Evolutionary conservation across 2,329 filamentous ascomycete species (phyloP).

Genomic region (Daldinia sp.): DNA sequence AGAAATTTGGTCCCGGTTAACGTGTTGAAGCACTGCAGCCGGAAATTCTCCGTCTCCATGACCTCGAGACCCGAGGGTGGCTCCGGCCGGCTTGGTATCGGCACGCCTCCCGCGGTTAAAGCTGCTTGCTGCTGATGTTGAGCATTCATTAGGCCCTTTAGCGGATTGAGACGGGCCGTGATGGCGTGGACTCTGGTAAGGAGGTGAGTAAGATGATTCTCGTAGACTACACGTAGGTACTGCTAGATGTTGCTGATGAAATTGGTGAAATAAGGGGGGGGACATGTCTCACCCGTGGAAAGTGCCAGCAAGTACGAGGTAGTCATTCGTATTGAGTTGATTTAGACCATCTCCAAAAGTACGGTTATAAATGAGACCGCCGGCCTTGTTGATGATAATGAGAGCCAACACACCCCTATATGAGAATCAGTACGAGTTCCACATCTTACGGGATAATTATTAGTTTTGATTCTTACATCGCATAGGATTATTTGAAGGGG

Average conservation of each 20-base stretch:
- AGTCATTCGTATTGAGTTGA: constrained; percentile 93
- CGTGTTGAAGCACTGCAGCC: constrained; percentile 95
- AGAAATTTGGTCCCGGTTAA: constrained; percentile 95
- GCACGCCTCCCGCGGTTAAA: constrained; percentile 30
- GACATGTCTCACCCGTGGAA: constrained; percentile 79
- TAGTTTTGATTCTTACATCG: constrained; percentile 18
- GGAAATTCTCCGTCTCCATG: constrained; percentile 92
- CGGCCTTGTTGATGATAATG: constrained; percentile 98
- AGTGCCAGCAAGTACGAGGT: constrained; percentile 93
- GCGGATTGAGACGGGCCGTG: constrained; percentile 68
- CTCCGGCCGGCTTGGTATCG: constrained; percentile 62
- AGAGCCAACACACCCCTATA: constrained; percentile 91
- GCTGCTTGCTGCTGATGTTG: constrained; percentile 42
- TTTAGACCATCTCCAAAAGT: constrained; percentile 88
- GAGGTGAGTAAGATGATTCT: constrained; percentile 9
- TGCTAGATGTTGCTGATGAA: background rate
- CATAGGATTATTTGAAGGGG: background rate
- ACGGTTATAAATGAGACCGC: constrained; percentile 94
- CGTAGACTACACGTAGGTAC: background rate
- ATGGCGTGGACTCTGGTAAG: constrained; percentile 71
- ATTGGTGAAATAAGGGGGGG: no score
- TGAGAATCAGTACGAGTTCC: constrained; percentile 10
- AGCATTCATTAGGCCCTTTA: constrained; percentile 48
- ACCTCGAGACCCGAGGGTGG: constrained; percentile 85
- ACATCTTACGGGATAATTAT: background rate